These are phyloP conservation scores for Coemansia sp. DNA, from an alignment of 192 early-diverging fungal species.

Conservation along the genomic window DNA sequence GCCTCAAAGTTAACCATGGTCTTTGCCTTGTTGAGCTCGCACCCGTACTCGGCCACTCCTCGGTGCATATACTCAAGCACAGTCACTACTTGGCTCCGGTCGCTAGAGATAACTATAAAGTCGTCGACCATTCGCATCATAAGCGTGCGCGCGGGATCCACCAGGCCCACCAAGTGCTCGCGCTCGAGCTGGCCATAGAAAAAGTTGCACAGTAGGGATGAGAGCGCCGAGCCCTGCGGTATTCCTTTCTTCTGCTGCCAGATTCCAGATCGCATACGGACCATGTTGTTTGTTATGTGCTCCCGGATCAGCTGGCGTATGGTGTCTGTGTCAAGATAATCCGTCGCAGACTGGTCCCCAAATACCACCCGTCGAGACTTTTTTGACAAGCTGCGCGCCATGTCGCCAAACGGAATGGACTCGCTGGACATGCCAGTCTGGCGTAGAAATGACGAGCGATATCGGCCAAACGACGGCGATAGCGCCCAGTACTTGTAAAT, in stretches of 20 bases:
- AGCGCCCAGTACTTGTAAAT: conserved; percentile 68
- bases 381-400: conserved; percentile 57
- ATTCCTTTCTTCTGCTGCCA: conserved; percentile 80
- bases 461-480: conserved; percentile 41
- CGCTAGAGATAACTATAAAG: conserved; percentile 77
- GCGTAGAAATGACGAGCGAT: conserved; percentile 24
- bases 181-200: conserved; percentile 80
- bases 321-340: conserved; percentile 55
- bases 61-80: conserved; percentile 66
- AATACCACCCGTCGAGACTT: conserved; percentile 63
- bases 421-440: conserved; percentile 46
- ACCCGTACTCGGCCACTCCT: conserved; percentile 75
- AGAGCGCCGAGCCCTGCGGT: conserved; percentile 90
- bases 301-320: conserved; percentile 61
- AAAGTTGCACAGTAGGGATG: conserved; percentile 85
- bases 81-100: conserved; percentile 46
- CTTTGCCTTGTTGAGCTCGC: conserved; percentile 74
- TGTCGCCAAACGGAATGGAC: conserved; percentile 46
- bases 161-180: conserved; percentile 54
- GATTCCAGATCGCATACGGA: conserved; percentile 64
- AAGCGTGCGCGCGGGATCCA: conserved; percentile 56
- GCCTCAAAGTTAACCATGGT: conserved; percentile 79
- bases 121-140: conserved; percentile 84
- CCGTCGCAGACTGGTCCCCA: conserved; percentile 73
- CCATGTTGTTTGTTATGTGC: conserved; percentile 71